phyloP scores from a whole-genome alignment of 371 early-diverging fungal genomes.

The Zopfochytrium polystomum region DNA sequence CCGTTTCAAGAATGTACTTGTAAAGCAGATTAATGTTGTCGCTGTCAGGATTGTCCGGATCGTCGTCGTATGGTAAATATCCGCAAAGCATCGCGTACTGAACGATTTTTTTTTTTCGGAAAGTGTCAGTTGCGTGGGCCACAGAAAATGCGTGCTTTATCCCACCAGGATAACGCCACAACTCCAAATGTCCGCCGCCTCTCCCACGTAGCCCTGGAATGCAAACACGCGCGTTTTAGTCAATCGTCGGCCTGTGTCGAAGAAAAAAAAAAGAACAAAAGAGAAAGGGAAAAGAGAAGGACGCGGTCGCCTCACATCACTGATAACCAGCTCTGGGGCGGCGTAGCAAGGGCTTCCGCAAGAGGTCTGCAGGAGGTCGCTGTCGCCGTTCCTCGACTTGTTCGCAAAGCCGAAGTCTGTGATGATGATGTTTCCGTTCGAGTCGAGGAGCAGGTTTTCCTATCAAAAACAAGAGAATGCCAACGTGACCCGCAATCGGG shows the following conservation, averaged over 20 bases:
- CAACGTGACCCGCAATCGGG: too few species aligned
- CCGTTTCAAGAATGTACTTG: slow-evolving; percentile 88
- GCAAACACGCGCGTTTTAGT: too few species aligned
- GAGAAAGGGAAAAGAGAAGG: not conserved
- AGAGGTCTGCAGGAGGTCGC: slow-evolving; percentile 73
- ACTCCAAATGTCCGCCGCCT: slow-evolving; percentile 93
- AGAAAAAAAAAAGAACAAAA: slow-evolving; percentile 2
- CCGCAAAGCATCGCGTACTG: slow-evolving; percentile 95
- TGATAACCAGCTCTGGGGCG: slow-evolving; percentile 94
- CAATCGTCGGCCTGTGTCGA: too few species aligned
- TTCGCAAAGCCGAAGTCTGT: slow-evolving; percentile 99
- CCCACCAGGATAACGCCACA: slow-evolving; percentile 85
- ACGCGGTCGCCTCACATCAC: slow-evolving; percentile 58
- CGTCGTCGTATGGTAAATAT: slow-evolving; percentile 98
- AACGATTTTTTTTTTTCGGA: not conserved
- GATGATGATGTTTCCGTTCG: slow-evolving; percentile 84
- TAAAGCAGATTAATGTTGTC: slow-evolving; percentile 94
- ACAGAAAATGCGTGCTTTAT: slow-evolving; percentile 7
- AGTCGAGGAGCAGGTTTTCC: slow-evolving; percentile 87
- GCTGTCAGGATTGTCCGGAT: slow-evolving; percentile 92
- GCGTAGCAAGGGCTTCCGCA: slow-evolving; percentile 98
- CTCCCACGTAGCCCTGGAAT: slow-evolving; percentile 80
- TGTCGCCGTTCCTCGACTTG: too few species aligned
- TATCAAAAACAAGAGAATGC: not conserved
- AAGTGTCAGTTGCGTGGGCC: not conserved